phyloP scores from a whole-genome alignment of 352 stramenopile genomes.

The Pythium insidiosum region DNA sequence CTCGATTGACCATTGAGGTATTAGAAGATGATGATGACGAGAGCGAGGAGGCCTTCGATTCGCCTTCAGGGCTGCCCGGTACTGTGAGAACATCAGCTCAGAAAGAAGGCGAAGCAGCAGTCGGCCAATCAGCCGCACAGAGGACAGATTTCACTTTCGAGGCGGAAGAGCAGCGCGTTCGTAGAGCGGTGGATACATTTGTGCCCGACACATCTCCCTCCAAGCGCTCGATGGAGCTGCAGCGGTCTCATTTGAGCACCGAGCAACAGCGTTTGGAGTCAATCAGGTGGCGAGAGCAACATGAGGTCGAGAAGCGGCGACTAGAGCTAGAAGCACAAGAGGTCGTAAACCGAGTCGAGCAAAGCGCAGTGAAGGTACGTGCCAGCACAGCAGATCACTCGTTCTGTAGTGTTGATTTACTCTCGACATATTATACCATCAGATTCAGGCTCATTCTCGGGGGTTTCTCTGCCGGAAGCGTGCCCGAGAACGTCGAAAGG shows the following conservation, averaged over 20 bases:
- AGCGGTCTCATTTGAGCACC: conserved; percentile 21
- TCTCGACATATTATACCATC: not conserved
- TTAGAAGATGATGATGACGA: conserved; percentile 38
- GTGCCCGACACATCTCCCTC: conserved; percentile 38
- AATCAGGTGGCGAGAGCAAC: conserved; percentile 18
- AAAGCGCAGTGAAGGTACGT: conserved; percentile 31
- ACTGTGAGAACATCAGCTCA: too few relatives aligned
- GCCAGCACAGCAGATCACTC: too few relatives aligned
- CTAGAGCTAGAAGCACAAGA: conserved; percentile 14
- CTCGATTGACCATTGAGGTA: conserved; percentile 58
- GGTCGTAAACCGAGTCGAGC: conserved; percentile 33
- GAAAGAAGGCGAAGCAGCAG: not conserved
- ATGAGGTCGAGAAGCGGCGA: conserved; percentile 5
- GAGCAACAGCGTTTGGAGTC: conserved; percentile 32
- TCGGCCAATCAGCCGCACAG: not conserved
- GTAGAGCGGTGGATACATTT: conserved; percentile 47
- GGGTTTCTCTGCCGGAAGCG: conserved; percentile 40
- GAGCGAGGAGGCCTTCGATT: conserved; percentile 6
- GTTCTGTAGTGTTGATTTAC: not conserved
- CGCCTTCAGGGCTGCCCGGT: too few relatives aligned
- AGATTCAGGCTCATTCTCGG: conserved; percentile 62
- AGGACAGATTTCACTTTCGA: conserved; percentile 39
- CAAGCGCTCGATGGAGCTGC: conserved; percentile 38
- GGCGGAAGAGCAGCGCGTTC: conserved; percentile 46
- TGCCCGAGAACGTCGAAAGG: conserved; percentile 13